Percentiles rank a stretch among this genome's conserved stretches.
Conservation (phyloP, 2,329 filamentous ascomycete species). For the Hymenoscyphus fructigenus region DNA sequence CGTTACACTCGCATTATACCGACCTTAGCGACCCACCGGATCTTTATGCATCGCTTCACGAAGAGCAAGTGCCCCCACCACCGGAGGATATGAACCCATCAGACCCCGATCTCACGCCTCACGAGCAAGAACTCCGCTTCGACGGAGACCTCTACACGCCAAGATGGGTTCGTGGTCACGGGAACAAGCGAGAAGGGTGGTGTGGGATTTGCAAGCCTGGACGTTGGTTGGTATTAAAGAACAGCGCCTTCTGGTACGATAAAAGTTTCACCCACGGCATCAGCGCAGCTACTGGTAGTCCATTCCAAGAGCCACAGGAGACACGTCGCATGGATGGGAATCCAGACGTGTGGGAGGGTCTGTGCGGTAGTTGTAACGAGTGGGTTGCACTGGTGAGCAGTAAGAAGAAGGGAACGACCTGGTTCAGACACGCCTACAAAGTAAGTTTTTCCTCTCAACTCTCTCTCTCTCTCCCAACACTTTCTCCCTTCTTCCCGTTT, state of each 20-base stretch:
- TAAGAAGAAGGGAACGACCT: constrained; percentile 90
- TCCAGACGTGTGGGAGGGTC: constrained; percentile 77
- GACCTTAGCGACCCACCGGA: constrained; percentile 76
- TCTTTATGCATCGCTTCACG: constrained; percentile 71
- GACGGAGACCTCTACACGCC: constrained; percentile 82
- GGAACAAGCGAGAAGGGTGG: constrained; percentile 87
- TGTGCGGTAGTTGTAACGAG: constrained; percentile 75
- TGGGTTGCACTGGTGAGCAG: constrained; percentile 81
- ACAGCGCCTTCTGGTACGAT: constrained; percentile 91
- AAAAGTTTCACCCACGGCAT: constrained; percentile 89
- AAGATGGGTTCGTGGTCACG: constrained; percentile 79
- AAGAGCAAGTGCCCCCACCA: constrained; percentile 71
- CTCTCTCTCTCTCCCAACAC: neutral
- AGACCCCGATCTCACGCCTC: constrained; percentile 72
- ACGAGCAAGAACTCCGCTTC: constrained; percentile 77
- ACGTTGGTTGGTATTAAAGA: constrained; percentile 83
- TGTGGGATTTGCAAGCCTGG: constrained; percentile 86
- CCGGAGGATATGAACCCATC: constrained; percentile 79
- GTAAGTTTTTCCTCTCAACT: constrained; percentile 45
- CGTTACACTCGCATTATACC: constrained; percentile 67
- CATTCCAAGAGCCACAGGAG: constrained; percentile 75
- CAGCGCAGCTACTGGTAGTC: constrained; percentile 74
- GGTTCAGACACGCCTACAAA: constrained; percentile 89
- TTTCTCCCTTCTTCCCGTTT: neutral
- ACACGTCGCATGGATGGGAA: constrained; percentile 77